phyloP scores from a whole-genome alignment of 78 protist species.

The Anaeramoeba flamelloides region DNA sequence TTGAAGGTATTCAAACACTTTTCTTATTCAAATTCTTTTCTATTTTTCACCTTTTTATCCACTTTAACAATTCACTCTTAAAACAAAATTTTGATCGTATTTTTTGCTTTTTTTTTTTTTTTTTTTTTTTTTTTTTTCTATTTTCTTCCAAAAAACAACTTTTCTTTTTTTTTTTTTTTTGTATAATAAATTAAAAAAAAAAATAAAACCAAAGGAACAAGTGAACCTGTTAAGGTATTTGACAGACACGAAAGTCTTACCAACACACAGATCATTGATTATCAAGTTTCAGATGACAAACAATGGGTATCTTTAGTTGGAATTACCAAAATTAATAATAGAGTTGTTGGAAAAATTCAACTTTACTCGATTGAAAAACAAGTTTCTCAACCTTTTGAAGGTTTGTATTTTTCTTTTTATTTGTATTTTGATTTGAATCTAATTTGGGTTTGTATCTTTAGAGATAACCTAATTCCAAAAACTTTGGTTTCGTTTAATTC shows the following conservation, averaged over 20 bases:
- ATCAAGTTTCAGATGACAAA: conserved; percentile 47
- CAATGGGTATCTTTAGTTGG: conserved; percentile 81
- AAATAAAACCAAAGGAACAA: conserved; percentile 9
- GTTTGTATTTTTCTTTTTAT: too few species aligned
- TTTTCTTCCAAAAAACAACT: too few species aligned
- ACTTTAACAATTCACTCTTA: too few species aligned
- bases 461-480: too few species aligned
- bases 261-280: conserved; percentile 79
- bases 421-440: too few species aligned
- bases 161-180: not conserved
- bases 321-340: conserved; percentile 53
- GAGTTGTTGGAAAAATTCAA: conserved; percentile 74
- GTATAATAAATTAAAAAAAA: not conserved
- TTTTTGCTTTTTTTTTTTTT: too few species aligned
- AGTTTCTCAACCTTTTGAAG: conserved; percentile 72
- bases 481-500: too few species aligned
- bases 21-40: too few species aligned
- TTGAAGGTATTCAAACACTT: conserved; percentile 73
- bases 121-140: too few species aligned
- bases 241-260: conserved; percentile 58
- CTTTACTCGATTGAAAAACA: conserved; percentile 71
- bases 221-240: conserved; percentile 73
- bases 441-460: too few species aligned
- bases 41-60: too few species aligned
- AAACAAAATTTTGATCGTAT: too few species aligned